A percentile compares a stretch with the other conserved stretches of the same genome.
phyloP scores from a whole-genome alignment of 2,329 filamentous ascomycete species.

The Verticillium albo-atrum region DNA sequence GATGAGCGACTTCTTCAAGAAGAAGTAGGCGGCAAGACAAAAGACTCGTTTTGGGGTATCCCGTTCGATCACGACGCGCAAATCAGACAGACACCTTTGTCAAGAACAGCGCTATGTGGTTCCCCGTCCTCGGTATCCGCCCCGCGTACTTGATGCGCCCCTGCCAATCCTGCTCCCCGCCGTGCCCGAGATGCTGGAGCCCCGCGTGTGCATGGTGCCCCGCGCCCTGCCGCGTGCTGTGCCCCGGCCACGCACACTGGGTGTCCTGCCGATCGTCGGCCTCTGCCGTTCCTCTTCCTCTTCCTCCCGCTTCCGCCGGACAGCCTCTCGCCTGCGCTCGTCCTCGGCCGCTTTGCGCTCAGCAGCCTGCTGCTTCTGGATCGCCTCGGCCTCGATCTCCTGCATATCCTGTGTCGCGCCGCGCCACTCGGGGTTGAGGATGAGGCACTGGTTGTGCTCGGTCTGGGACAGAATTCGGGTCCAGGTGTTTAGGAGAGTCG shows the following conservation, averaged over 20 bases:
- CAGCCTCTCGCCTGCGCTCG: conserved; percentile 70
- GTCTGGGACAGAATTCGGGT: conserved; percentile 94
- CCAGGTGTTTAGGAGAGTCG: conserved; percentile 89
- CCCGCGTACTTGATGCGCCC: conserved; percentile 10
- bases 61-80: conserved; percentile 4
- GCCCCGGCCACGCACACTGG: conserved; percentile 8
- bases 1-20: conserved; percentile 89
- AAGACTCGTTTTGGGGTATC: conserved; percentile 11
- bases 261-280: conserved; percentile 23
- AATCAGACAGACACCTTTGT: neutral
- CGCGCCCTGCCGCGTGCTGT: conserved; percentile 3
- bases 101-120: neutral
- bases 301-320: conserved; percentile 59
- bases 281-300: conserved; percentile 44
- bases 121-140: conserved; percentile 10
- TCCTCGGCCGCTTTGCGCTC: conserved; percentile 75
- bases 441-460: conserved; percentile 91
- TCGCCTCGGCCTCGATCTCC: conserved; percentile 79
- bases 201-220: conserved; percentile 7
- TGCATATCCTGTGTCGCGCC: conserved; percentile 80
- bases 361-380: conserved; percentile 68
- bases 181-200: conserved; percentile 8
- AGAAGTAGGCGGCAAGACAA: conserved; percentile 37
- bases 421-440: conserved; percentile 85
- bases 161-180: conserved; percentile 13